These are phyloP conservation scores for Boletus rex-veris DNA, from an alignment of 768 basidiomycete genomes.

Conservation along the genomic window DNA sequence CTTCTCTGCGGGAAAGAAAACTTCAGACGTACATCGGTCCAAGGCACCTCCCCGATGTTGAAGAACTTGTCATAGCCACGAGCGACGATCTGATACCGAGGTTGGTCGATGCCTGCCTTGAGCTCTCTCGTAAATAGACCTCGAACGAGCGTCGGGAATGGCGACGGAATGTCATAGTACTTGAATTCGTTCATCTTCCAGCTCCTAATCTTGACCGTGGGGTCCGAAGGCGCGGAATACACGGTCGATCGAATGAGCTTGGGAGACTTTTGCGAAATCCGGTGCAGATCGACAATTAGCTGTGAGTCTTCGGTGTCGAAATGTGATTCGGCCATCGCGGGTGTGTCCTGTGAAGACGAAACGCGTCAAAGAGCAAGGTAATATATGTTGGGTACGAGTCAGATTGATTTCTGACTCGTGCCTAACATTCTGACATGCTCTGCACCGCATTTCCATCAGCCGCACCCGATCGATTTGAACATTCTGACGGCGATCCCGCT, in stretches of 20 bases:
- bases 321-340: constrained; percentile 19
- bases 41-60: constrained; percentile 94
- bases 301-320: constrained; percentile 47
- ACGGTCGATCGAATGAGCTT: constrained; percentile 62
- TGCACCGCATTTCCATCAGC: too few species aligned
- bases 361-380: constrained; percentile 3
- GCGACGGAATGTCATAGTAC: constrained; percentile 84
- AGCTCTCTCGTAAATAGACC: constrained; percentile 77
- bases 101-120: constrained; percentile 31
- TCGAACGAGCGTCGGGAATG: constrained; percentile 92
- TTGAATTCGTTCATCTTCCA: constrained; percentile 99
- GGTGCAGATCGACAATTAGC: constrained; percentile 53
- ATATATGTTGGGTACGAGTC: constrained; percentile 2
- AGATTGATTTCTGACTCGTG: not conserved
- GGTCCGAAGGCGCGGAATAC: constrained; percentile 57
- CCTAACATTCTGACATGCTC: too few species aligned
- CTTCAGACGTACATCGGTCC: constrained; percentile 88
- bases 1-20: too few species aligned
- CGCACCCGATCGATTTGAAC: too few species aligned
- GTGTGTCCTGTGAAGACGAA: not conserved
- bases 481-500: too few species aligned
- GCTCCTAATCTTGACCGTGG: constrained; percentile 57
- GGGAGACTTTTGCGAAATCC: constrained; percentile 50
- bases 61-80: constrained; percentile 99
- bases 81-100: constrained; percentile 62